Conservation (phyloP, 2,329 filamentous ascomycete genomes). For the Zarea fungicola region DNA sequence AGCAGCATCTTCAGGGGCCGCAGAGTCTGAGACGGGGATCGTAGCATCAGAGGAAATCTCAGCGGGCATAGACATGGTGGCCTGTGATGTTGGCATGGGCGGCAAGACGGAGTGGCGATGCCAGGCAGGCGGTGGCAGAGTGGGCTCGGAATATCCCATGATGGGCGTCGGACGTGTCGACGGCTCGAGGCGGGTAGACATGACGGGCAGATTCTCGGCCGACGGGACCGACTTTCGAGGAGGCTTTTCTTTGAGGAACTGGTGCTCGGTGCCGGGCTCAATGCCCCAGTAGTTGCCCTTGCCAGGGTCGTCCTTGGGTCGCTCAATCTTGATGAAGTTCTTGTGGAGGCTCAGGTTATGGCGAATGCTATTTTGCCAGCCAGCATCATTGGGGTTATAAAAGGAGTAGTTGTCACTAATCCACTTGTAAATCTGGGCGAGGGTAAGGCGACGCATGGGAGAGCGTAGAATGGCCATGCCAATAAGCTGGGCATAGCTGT, state of each 20-base stretch:
- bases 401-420: conserved; percentile 93
- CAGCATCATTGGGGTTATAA: conserved; percentile 77
- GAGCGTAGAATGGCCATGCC: conserved; percentile 94
- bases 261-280: conserved; percentile 78
- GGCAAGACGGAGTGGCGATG: conserved; percentile 34
- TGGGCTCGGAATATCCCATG: conserved; percentile 38
- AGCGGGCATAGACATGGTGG: conserved; percentile 35
- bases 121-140: conserved; percentile 41
- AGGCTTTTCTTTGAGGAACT: conserved; percentile 85
- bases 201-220: conserved; percentile 54
- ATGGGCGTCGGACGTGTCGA: conserved; percentile 34
- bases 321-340: conserved; percentile 90
- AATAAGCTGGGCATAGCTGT: conserved; percentile 92
- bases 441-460: conserved; percentile 73
- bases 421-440: conserved; percentile 98
- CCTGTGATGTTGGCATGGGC: conserved; percentile 34
- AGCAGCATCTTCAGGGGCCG: conserved; percentile 44
- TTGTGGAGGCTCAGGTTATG: conserved; percentile 98
- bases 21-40: conserved; percentile 64
- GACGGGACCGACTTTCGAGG: conserved; percentile 51
- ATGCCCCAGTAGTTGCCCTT: conserved; percentile 98
- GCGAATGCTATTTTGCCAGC: conserved; percentile 98
- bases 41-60: conserved; percentile 76
- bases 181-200: conserved; percentile 51
- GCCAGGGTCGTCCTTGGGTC: conserved; percentile 93